Evolutionary conservation across 352 stramenopile genomes (phyloP).

Genomic region (Phytophthora pini): DNA sequence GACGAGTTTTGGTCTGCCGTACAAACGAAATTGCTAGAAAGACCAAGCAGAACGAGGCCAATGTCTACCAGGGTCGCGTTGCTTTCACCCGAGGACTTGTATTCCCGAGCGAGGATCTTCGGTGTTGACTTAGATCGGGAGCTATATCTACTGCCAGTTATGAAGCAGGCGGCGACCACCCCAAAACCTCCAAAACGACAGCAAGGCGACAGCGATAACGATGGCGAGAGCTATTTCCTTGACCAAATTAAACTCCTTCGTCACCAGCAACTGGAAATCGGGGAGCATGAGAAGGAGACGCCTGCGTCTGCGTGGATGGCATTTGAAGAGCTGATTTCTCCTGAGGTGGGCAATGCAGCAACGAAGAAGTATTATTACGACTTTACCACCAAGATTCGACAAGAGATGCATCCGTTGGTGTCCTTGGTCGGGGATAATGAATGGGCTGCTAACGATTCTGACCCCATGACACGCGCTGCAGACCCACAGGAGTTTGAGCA

Average conservation of each 20-base stretch:
- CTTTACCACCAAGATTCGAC: slow-evolving; percentile 48
- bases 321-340: slow-evolving; percentile 42
- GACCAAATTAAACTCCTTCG: slow-evolving; percentile 58
- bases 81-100: slow-evolving; percentile 57
- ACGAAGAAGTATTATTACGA: slow-evolving; percentile 60
- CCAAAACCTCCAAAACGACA: slow-evolving; percentile 49
- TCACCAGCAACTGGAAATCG: slow-evolving; percentile 8
- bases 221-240: slow-evolving; percentile 51
- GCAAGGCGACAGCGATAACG: slow-evolving; percentile 21
- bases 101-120: slow-evolving; percentile 45
- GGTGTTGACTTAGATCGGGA: slow-evolving; percentile 54
- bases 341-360: slow-evolving; percentile 10
- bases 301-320: slow-evolving; percentile 50
- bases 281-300: slow-evolving; percentile 11
- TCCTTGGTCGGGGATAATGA: slow-evolving; percentile 30
- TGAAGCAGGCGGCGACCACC: slow-evolving; percentile 56
- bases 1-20: too few species aligned
- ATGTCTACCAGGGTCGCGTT: slow-evolving; percentile 9
- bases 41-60: background rate
- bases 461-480: slow-evolving; percentile 28
- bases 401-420: slow-evolving; percentile 49
- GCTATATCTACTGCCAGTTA: slow-evolving; percentile 54
- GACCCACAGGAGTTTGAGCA: slow-evolving; percentile 58
- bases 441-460: slow-evolving; percentile 13
- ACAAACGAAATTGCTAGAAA: background rate